A percentile compares a stretch with the other conserved stretches of the same genome.
These are phyloP conservation scores for Solanum sparsipilum DNA, from an alignment of 257 asterid genomes.

Conservation along the genomic window DNA sequence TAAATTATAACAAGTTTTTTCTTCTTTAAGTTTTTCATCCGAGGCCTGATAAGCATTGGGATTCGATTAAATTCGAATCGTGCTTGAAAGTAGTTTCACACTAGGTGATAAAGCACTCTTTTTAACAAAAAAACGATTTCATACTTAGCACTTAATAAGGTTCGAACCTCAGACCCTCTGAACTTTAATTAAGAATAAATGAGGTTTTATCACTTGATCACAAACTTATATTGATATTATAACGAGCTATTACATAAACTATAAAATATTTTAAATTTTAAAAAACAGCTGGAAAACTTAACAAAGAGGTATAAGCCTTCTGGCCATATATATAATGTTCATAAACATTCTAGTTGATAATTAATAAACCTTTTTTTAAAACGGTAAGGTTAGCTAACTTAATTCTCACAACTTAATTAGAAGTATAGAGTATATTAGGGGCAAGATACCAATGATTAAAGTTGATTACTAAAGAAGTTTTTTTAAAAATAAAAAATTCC, in stretches of 20 bases:
- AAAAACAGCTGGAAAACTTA: not conserved
- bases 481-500: not conserved
- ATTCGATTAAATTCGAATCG: not conserved
- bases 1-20: not conserved
- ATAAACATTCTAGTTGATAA: not conserved
- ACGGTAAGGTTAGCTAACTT: not conserved
- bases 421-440: not conserved
- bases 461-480: not conserved
- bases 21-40: not conserved
- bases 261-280: not conserved
- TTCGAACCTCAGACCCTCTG: too few species aligned
- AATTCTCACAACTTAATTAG: not conserved
- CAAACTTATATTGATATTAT: not conserved
- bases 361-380: not conserved
- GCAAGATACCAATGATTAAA: not conserved
- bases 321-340: not conserved
- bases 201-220: not conserved
- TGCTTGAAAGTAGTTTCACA: not conserved
- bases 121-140: not conserved
- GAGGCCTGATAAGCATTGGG: not conserved
- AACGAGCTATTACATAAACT: not conserved
- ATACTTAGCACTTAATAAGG: too few species aligned
- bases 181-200: not conserved
- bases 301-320: not conserved
- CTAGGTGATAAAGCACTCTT: not conserved